Percentiles rank a stretch among this genome's conserved stretches.
phyloP scores from a whole-genome alignment of 768 basidiomycete genomes.

The Rhizopogon sp. region DNA sequence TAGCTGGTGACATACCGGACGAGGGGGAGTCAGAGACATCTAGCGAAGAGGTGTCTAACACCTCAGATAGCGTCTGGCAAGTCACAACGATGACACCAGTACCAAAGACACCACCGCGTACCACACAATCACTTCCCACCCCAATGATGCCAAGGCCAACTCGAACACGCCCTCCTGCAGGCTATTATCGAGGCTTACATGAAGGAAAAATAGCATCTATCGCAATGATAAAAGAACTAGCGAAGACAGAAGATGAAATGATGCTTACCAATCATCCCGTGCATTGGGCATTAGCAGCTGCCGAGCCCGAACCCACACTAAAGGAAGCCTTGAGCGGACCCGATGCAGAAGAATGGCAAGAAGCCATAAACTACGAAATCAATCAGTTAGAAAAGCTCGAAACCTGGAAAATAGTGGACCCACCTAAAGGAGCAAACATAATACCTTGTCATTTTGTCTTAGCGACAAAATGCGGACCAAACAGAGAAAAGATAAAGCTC shows the following conservation, averaged over 20 bases:
- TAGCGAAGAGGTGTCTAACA: background rate
- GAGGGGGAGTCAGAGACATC: slow-evolving; percentile 3
- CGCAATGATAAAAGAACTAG: background rate
- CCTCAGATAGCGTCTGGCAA: too few species aligned
- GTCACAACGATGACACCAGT: background rate
- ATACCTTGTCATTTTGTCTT: slow-evolving; percentile 14
- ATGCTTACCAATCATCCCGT: background rate
- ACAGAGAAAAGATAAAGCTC: too few species aligned
- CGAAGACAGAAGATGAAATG: background rate
- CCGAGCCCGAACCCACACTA: background rate
- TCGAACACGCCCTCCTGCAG: background rate
- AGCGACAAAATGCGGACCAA: too few species aligned
- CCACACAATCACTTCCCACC: slow-evolving; percentile 11
- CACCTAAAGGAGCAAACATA: slow-evolving; percentile 21
- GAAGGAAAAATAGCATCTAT: background rate
- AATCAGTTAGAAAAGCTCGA: slow-evolving; percentile 12
- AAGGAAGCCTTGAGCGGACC: slow-evolving; percentile 1
- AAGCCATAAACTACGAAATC: slow-evolving; percentile 9
- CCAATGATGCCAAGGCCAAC: background rate
- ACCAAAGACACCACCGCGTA: background rate
- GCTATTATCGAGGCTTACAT: background rate
- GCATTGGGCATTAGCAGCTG: background rate
- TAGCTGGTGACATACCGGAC: background rate
- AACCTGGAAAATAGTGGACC: slow-evolving; percentile 20
- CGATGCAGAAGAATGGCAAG: slow-evolving; percentile 1